These are phyloP conservation scores for Phytophthora citrophthora DNA, from an alignment of 352 stramenopile species.

Conservation along the genomic window DNA sequence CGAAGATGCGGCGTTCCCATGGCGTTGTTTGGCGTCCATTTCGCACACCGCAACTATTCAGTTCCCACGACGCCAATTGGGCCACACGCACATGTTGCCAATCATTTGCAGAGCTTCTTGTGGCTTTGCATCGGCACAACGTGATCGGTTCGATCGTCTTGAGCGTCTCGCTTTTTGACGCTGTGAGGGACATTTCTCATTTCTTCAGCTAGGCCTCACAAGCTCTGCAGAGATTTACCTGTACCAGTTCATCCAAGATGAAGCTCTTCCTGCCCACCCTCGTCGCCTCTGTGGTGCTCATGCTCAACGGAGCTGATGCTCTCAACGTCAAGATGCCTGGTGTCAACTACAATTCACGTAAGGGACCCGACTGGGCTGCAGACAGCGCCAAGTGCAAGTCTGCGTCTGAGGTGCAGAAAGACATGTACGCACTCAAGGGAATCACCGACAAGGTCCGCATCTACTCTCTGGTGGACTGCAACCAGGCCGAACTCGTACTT, in stretches of 20 bases:
- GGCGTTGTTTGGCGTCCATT: background rate
- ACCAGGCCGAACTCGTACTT: conserved; percentile 52
- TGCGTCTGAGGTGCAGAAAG: conserved; percentile 44
- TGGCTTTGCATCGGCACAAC: conserved; percentile 2
- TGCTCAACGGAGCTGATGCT: conserved; percentile 25
- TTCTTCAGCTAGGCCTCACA: conserved; percentile 6
- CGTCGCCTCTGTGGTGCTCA: conserved; percentile 22
- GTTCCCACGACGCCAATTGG: background rate
- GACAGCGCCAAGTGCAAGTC: conserved; percentile 55
- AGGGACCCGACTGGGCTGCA: conserved; percentile 54
- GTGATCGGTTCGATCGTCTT: background rate
- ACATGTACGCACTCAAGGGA: conserved; percentile 59
- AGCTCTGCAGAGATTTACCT: background rate
- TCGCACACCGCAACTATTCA: conserved; percentile 4
- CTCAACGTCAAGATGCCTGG: conserved; percentile 67
- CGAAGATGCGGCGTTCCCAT: conserved; percentile 2
- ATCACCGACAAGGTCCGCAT: conserved; percentile 68
- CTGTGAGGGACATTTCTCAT: conserved; percentile 3
- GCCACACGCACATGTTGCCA: conserved; percentile 2
- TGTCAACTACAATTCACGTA: conserved; percentile 83
- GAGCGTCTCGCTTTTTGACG: background rate
- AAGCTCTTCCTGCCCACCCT: conserved; percentile 41
- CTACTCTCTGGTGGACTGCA: conserved; percentile 69
- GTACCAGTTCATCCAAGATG: conserved; percentile 16
- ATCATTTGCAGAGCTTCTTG: conserved; percentile 10